These are phyloP conservation scores for Vigna radiata DNA, from an alignment of 306 rosid species.

Conservation along the genomic window DNA sequence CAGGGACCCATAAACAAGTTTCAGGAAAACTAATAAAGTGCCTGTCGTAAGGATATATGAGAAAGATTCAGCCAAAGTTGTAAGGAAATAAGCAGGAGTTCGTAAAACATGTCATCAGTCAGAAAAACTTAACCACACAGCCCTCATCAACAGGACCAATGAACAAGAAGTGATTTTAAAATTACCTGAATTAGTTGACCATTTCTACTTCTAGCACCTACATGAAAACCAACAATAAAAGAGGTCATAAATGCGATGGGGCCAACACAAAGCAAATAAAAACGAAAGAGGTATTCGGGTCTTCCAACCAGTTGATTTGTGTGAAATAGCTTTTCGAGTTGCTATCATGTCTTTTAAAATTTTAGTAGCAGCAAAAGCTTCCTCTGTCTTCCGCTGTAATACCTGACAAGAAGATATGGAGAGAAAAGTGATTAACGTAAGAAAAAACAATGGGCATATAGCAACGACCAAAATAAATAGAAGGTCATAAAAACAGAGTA, in stretches of 20 bases:
- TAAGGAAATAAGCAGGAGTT: conserved; percentile 8
- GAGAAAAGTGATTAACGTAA: conserved; percentile 28
- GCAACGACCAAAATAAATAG: not conserved
- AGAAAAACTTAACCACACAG: conserved; percentile 17
- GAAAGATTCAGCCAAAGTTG: not conserved
- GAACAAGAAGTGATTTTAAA: conserved; percentile 31
- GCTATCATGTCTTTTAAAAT: conserved; percentile 69
- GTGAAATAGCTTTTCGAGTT: conserved; percentile 65
- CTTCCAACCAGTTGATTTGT: conserved; percentile 62
- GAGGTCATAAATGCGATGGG: conserved; percentile 12
- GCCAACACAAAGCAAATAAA: conserved; percentile 22
- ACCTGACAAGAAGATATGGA: conserved; percentile 59
- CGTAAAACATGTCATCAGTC: not conserved
- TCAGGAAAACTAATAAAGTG: not conserved
- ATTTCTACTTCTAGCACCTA: conserved; percentile 66
- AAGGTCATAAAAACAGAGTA: not conserved
- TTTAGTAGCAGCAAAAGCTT: conserved; percentile 75
- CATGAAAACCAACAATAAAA: conserved; percentile 39
- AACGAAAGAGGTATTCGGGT: conserved; percentile 12
- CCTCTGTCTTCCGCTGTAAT: conserved; percentile 88
- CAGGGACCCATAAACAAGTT: conserved; percentile 4
- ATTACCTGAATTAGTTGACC: conserved; percentile 65
- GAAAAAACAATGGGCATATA: conserved; percentile 15
- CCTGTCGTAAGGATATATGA: conserved; percentile 22
- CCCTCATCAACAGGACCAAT: conserved; percentile 5